Evolutionary conservation across 2,329 filamentous ascomycete species (phyloP).

Genomic region (Microsporum canis): DNA sequence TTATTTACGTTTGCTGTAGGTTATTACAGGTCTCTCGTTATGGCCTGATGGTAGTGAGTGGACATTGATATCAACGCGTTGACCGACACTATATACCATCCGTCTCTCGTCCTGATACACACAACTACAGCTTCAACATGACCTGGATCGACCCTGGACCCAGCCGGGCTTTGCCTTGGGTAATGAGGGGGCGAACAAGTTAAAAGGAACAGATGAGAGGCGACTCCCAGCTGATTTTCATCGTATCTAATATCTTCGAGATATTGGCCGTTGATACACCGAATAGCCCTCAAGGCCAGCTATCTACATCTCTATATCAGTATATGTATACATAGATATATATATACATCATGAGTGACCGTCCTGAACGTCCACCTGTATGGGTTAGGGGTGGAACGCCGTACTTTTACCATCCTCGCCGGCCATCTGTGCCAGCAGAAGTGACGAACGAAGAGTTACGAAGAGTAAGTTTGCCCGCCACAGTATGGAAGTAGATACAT

Average conservation of each 20-base stretch:
- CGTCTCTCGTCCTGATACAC: background rate
- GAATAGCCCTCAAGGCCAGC: background rate
- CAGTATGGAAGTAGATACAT: background rate
- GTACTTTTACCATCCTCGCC: constrained; percentile 11
- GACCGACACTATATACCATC: background rate
- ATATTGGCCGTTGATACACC: background rate
- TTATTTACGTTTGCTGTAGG: background rate
- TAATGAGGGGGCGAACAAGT: background rate
- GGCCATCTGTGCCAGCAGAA: background rate
- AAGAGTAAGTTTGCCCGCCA: constrained; percentile 4
- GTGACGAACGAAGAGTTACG: constrained; percentile 3
- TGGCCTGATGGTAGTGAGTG: background rate
- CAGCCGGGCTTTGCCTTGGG: background rate
- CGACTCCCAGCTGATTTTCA: background rate
- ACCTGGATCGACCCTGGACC: background rate
- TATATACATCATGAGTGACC: constrained; percentile 8
- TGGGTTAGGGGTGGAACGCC: constrained; percentile 15
- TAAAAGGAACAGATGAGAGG: background rate
- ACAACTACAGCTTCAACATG: background rate
- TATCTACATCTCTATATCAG: background rate
- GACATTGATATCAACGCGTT: background rate
- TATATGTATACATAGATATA: background rate
- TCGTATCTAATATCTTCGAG: background rate
- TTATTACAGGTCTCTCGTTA: background rate
- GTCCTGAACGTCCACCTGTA: constrained; percentile 14